A percentile compares a stretch with the other conserved stretches of the same genome.
Evolutionary conservation across 345 rosid species (phyloP).

Genomic region (Salix dunnii): DNA sequence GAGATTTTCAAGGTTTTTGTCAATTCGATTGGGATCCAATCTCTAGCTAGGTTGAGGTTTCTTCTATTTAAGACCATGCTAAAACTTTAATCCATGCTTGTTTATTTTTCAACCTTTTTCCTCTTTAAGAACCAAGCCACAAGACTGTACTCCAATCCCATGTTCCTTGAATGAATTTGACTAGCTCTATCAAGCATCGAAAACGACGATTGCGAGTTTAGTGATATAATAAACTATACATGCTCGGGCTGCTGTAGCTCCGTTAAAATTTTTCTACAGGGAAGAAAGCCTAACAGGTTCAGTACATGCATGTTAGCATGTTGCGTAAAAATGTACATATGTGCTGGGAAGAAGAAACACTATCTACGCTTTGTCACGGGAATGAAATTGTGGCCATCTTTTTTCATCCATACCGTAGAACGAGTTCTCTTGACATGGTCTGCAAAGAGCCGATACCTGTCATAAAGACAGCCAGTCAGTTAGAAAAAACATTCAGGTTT

Average conservation of each 20-base stretch:
- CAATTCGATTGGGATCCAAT: too few species aligned
- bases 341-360: neutral
- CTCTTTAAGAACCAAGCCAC: too few species aligned
- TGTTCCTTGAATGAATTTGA: neutral
- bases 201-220: neutral
- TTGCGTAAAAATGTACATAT: neutral
- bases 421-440: conserved; percentile 72
- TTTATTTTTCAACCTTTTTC: too few species aligned
- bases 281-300: neutral
- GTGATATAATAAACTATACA: neutral
- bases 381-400: conserved; percentile 42
- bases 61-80: too few species aligned
- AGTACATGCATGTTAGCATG: neutral
- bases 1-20: too few species aligned
- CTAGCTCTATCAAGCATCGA: neutral
- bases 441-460: conserved; percentile 67
- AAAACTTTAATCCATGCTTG: too few species aligned
- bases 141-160: too few species aligned
- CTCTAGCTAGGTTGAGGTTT: too few species aligned
- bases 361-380: conserved; percentile 37
- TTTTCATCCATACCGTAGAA: conserved; percentile 66
- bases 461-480: neutral
- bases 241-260: too few species aligned
- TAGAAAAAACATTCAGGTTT: neutral
- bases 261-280: too few species aligned